phyloP scores from a whole-genome alignment of 2,329 filamentous ascomycete species.

The Fusarium tricinctum region DNA sequence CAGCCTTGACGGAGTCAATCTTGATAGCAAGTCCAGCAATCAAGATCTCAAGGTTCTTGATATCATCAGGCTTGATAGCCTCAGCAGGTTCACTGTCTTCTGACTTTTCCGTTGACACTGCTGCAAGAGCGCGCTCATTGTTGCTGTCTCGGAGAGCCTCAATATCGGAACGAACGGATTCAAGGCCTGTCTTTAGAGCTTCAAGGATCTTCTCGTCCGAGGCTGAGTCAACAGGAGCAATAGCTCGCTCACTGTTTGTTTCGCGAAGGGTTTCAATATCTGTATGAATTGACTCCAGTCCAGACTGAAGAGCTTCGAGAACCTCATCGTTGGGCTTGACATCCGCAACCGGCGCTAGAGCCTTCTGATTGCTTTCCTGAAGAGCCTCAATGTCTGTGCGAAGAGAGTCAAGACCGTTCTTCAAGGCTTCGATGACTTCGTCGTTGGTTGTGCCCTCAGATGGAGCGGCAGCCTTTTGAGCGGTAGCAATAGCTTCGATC shows the following conservation, averaged over 20 bases:
- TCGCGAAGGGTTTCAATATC: conserved; percentile 78
- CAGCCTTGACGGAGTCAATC: conserved; percentile 71
- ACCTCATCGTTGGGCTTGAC: conserved; percentile 86
- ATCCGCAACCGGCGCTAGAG: conserved; percentile 71
- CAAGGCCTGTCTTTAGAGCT: conserved; percentile 83
- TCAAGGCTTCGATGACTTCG: conserved; percentile 43
- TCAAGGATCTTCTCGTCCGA: conserved; percentile 82
- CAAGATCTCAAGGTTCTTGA: conserved; percentile 87
- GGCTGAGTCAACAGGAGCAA: conserved; percentile 55
- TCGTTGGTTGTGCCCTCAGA: conserved; percentile 40
- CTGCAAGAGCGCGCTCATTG: conserved; percentile 63
- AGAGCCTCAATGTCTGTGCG: conserved; percentile 56
- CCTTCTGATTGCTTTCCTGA: conserved; percentile 71
- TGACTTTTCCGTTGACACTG: conserved; percentile 42
- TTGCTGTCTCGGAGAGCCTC: conserved; percentile 75
- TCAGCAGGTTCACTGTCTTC: conserved; percentile 59
- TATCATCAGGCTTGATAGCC: conserved; percentile 75
- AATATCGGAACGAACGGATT: conserved; percentile 80
- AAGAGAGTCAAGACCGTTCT: conserved; percentile 44
- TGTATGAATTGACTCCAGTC: conserved; percentile 76
- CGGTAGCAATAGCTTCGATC: conserved; percentile 77
- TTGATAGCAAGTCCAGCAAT: conserved; percentile 87
- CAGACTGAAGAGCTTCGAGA: conserved; percentile 84
- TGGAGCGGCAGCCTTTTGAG: conserved; percentile 59
- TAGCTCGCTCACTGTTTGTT: conserved; percentile 76